A percentile compares a stretch with the other conserved stretches of the same genome.
phyloP scores from a whole-genome alignment of 2,329 filamentous ascomycete genomes.

The Rutstroemia sp. region DNA sequence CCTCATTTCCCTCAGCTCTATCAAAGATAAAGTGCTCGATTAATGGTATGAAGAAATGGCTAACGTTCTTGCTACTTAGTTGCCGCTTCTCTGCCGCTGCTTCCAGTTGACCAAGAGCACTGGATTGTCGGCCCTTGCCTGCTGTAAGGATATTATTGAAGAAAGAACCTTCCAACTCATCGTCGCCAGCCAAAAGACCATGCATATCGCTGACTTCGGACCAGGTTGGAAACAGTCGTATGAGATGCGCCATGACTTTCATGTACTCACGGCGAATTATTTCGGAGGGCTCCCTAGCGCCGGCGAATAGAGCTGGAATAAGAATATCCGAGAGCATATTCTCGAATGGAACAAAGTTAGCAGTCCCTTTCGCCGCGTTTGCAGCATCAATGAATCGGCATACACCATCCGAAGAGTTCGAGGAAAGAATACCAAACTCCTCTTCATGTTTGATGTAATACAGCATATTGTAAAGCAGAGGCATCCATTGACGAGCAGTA shows the following conservation, averaged over 20 bases:
- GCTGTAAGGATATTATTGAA: slow-evolving; percentile 91
- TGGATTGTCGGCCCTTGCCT: slow-evolving; percentile 76
- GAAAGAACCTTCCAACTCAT: slow-evolving; percentile 58
- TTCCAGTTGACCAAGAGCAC: slow-evolving; percentile 72
- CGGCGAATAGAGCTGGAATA: slow-evolving; percentile 68
- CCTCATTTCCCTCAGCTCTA: slow-evolving; percentile 63
- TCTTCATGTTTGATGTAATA: slow-evolving; percentile 82
- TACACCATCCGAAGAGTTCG: slow-evolving; percentile 74
- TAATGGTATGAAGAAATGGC: slow-evolving; percentile 82
- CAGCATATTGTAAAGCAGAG: slow-evolving; percentile 80
- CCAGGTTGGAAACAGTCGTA: slow-evolving; percentile 65
- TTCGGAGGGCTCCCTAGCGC: slow-evolving; percentile 72
- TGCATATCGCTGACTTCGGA: slow-evolving; percentile 66
- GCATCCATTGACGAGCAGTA: slow-evolving; percentile 72
- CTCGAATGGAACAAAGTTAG: slow-evolving; percentile 43
- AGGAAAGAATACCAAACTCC: slow-evolving; percentile 74
- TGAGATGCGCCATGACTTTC: slow-evolving; percentile 68
- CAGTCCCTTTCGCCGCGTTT: slow-evolving; percentile 35
- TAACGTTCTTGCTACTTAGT: slow-evolving; percentile 70
- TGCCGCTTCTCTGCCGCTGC: slow-evolving; percentile 55
- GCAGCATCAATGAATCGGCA: slow-evolving; percentile 68
- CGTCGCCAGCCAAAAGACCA: slow-evolving; percentile 59
- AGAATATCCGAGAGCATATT: slow-evolving; percentile 56
- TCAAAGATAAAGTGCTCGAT: slow-evolving; percentile 93
- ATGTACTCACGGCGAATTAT: slow-evolving; percentile 78